These are phyloP conservation scores for Yarrowia galli DNA, from an alignment of 1,139 yeast genomes.

Conservation along the genomic window DNA sequence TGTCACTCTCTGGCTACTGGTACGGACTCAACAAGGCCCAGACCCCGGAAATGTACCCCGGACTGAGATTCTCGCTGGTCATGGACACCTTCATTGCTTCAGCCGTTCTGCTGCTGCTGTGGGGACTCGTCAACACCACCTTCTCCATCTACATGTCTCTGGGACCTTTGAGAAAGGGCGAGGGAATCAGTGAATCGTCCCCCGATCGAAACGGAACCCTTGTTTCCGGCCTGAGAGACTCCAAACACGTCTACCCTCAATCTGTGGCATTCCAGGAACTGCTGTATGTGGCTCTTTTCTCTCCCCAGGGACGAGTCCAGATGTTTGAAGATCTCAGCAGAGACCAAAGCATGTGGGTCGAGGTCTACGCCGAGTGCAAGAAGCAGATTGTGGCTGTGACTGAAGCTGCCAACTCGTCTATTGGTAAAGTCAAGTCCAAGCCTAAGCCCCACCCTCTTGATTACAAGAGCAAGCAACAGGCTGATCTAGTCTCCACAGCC, in stretches of 20 bases:
- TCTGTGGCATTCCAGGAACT: slow-evolving; percentile 54
- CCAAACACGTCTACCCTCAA: slow-evolving; percentile 59
- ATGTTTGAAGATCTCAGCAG: slow-evolving; percentile 52
- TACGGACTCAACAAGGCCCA: slow-evolving; percentile 51
- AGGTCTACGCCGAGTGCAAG: slow-evolving; percentile 44
- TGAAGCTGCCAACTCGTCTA: slow-evolving; percentile 3
- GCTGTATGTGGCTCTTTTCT: slow-evolving; percentile 47
- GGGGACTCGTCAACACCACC: slow-evolving; percentile 70
- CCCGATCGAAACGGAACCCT: slow-evolving; percentile 70
- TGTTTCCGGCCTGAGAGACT: slow-evolving; percentile 69
- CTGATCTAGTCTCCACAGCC: slow-evolving; percentile 21
- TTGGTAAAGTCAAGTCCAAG: slow-evolving; percentile 5
- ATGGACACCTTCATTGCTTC: slow-evolving; percentile 54
- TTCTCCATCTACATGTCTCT: slow-evolving; percentile 78
- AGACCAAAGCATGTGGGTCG: slow-evolving; percentile 45
- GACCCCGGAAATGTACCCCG: slow-evolving; percentile 52
- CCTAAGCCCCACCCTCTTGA: slow-evolving; percentile 27
- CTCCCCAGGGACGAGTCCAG: slow-evolving; percentile 48
- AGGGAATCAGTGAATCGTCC: slow-evolving; percentile 70
- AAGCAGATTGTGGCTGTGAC: slow-evolving; percentile 33
- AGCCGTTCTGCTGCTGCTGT: slow-evolving; percentile 55
- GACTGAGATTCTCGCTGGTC: slow-evolving; percentile 53
- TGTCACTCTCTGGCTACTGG: slow-evolving; percentile 47
- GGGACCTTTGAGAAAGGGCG: slow-evolving; percentile 81
- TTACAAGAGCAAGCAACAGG: slow-evolving; percentile 26